phyloP scores from a whole-genome alignment of 257 asterid species.

The Capsicum rhomboideum region DNA sequence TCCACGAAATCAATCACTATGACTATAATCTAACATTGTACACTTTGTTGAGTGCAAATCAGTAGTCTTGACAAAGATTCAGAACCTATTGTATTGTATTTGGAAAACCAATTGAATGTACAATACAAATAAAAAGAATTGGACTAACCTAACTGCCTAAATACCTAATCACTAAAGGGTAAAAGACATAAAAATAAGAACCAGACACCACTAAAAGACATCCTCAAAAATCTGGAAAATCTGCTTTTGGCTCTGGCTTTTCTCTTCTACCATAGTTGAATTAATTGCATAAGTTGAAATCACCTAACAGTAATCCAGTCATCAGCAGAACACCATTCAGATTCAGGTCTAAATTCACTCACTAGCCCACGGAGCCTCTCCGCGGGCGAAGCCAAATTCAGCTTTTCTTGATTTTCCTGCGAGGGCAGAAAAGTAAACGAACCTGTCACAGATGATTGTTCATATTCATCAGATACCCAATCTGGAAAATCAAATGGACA shows the following conservation, averaged over 20 bases:
- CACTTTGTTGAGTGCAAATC: not conserved
- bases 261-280: not conserved
- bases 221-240: constrained; percentile 9
- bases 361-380: constrained; percentile 35
- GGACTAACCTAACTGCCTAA: not conserved
- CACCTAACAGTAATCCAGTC: constrained; percentile 68
- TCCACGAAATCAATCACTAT: not conserved
- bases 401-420: constrained; percentile 6
- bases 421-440: constrained; percentile 38
- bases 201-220: constrained; percentile 7
- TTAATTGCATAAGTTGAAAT: constrained; percentile 7
- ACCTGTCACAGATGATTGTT: constrained; percentile 13
- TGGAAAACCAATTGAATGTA: not conserved
- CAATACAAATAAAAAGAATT: not conserved
- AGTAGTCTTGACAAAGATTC: not conserved
- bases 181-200: not conserved
- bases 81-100: not conserved
- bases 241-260: not conserved
- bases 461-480: constrained; percentile 29
- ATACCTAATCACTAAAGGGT: not conserved
- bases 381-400: constrained; percentile 17
- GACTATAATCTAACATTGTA: not conserved
- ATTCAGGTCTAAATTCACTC: constrained; percentile 2
- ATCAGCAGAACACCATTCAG: constrained; percentile 43
- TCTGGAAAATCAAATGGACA: constrained; percentile 67